Evolutionary conservation across 768 basidiomycete species (phyloP).

Genomic region (Auricularia cornea): DNA sequence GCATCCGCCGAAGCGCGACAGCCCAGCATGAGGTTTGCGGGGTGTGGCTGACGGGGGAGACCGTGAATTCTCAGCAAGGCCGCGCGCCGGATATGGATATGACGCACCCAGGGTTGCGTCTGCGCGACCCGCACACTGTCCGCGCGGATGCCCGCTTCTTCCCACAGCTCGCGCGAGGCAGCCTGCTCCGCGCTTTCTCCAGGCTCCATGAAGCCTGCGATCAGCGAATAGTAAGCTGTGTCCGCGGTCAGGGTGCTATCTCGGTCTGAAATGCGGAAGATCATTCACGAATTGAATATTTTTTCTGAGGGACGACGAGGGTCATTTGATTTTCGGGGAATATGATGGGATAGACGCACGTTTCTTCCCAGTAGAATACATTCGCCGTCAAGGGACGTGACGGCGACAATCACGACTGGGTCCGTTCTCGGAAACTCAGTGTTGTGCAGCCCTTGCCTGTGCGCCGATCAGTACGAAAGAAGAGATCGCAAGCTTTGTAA

Average conservation of each 20-base stretch:
- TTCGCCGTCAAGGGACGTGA: conserved; percentile 69
- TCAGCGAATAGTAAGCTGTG: conserved; percentile 64
- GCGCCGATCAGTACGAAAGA: neutral
- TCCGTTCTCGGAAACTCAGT: conserved; percentile 77
- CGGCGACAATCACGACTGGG: conserved; percentile 86
- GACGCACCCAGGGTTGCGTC: conserved; percentile 72
- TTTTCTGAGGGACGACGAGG: neutral
- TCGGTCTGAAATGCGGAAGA: neutral
- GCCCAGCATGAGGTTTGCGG: conserved; percentile 84
- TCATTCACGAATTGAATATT: neutral
- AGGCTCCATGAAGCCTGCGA: conserved; percentile 92
- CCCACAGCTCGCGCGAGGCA: conserved; percentile 87
- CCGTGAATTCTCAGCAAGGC: neutral
- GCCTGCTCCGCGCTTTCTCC: conserved; percentile 93
- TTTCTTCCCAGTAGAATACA: conserved; percentile 82
- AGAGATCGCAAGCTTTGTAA: conserved; percentile 14
- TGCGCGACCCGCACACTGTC: conserved; percentile 80
- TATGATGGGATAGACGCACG: conserved; percentile 36
- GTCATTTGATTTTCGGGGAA: neutral
- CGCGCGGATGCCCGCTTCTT: conserved; percentile 85
- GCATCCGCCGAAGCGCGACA: conserved; percentile 75
- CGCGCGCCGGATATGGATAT: conserved; percentile 1
- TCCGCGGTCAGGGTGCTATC: neutral
- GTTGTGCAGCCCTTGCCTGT: conserved; percentile 79
- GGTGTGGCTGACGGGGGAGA: conserved; percentile 60